Evolutionary conservation across 371 early-diverging fungal genomes (phyloP), one percentile per base, ranked within the genome.

Genomic region (Mortierella sp.): DNA sequence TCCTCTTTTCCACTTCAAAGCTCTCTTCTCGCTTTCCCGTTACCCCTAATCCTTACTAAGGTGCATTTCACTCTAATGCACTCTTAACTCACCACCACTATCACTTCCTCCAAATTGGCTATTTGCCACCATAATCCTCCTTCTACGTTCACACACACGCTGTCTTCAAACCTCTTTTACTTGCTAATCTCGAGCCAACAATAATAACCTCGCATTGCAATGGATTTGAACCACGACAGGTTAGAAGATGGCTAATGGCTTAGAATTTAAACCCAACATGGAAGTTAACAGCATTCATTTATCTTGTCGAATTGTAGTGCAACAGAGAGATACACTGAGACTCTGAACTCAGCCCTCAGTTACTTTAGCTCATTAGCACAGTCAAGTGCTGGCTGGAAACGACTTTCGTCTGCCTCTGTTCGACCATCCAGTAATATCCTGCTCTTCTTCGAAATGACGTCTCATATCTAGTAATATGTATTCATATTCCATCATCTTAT

Each of bases 191-290:
- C 13, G 0, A 22, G 15, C 13, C 23, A 22, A 23, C 23, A 55
- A 35, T 35, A 49, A 32, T 34, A 28, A 23, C 51, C 45, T 54
- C 55, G n/a, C 10, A 15, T 43, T 26, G 28, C 23, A 42, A 61
- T 80, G 81, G 81, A 80, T 71, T 75, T 68, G 19, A 80, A 75
- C 49, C 81, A 80, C 43, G 75, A 80, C 61, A 80, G 81, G 81
- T 80, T 32, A 32, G 23, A 54, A 54, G 13, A 31, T 29, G 10
- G 31, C 17, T n/a, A 37, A 34, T 40, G 15, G 40, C 10, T 40
- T 49, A 12, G 23, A 49, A 49, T 49, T 49, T 19, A 0, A 53
- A 53, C 15, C 28, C 23, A 40, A 62, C 9, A 17, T 22, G 37
- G 7, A 29, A 34, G 10, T 28, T 43, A 17, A 54, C n/a, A n/a